Evolutionary conservation across 768 basidiomycete genomes (phyloP).

Genomic region (Saitozyma sp.): DNA sequence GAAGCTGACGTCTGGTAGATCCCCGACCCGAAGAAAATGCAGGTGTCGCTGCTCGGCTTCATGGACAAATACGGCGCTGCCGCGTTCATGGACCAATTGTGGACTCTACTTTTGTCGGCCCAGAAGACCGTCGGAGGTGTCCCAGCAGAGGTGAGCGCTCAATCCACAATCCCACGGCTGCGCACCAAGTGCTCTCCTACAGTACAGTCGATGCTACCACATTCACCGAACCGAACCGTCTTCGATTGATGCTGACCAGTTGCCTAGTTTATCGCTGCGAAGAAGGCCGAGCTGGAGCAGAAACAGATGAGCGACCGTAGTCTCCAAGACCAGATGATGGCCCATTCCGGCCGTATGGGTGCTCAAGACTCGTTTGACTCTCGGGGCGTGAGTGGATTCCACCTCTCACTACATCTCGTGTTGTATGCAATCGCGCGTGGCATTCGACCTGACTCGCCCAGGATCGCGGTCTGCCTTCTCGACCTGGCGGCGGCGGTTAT

Average conservation of each 20-base stretch:
- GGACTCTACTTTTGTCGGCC: slow-evolving; percentile 90
- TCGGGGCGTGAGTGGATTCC: slow-evolving; percentile 12
- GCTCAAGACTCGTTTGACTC: slow-evolving; percentile 32
- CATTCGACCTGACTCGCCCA: slow-evolving; percentile 11
- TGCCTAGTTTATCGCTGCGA: slow-evolving; percentile 48
- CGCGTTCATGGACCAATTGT: slow-evolving; percentile 81
- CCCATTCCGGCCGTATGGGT: slow-evolving; percentile 4
- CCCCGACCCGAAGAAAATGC: slow-evolving; percentile 92
- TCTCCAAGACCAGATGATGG: slow-evolving; percentile 22
- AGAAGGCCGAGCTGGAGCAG: slow-evolving; percentile 48
- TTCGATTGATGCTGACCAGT: slow-evolving; percentile 1
- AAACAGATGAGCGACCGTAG: slow-evolving; percentile 31
- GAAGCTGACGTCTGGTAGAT: slow-evolving; percentile 57
- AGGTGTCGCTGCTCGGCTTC: slow-evolving; percentile 90
- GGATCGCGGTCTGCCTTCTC: slow-evolving; percentile 12
- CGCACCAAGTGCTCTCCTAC: background rate
- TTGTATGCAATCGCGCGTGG: background rate
- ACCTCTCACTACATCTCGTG: background rate
- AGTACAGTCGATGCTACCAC: background rate
- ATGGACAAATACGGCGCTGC: slow-evolving; percentile 76
- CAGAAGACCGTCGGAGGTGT: slow-evolving; percentile 86
- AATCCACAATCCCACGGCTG: background rate
- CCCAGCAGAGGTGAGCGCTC: slow-evolving; percentile 62
- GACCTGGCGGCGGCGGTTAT: slow-evolving; percentile 10
- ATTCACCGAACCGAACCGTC: background rate